Conservation (phyloP, 116 monocot genomes). For the Dioscorea cayenensis region DNA sequence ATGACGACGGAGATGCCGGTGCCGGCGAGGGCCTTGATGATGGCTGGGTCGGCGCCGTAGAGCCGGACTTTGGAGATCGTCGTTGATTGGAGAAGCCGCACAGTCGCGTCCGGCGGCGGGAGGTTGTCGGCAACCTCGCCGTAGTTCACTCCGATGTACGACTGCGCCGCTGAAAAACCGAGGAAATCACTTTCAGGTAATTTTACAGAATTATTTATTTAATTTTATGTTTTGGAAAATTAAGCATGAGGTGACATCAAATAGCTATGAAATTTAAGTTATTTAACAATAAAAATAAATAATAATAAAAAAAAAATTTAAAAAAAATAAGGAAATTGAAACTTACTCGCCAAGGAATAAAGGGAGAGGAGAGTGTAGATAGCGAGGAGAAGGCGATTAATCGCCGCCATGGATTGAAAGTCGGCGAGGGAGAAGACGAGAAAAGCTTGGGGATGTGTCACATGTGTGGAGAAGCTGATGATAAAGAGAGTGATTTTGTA, state of each 20-base stretch:
- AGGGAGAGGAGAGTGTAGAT: background rate
- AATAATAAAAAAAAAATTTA: background rate
- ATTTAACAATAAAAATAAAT: too few species aligned
- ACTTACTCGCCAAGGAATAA: conserved; percentile 10
- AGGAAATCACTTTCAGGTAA: too few species aligned
- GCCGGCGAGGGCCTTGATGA: conserved; percentile 53
- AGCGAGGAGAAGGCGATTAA: background rate
- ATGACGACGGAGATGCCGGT: conserved; percentile 58
- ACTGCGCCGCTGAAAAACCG: conserved; percentile 31
- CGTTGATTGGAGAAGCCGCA: conserved; percentile 51
- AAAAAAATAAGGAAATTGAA: background rate
- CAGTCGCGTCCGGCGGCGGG: conserved; percentile 48
- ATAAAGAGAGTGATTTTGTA: background rate
- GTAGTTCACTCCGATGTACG: conserved; percentile 77
- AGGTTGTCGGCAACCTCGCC: conserved; percentile 79
- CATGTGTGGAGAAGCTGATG: background rate
- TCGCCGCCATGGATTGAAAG: background rate
- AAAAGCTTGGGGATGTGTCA: background rate
- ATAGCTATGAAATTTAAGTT: too few species aligned
- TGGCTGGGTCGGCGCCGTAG: conserved; percentile 54
- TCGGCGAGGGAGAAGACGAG: background rate
- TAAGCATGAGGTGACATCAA: too few species aligned
- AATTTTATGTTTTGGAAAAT: too few species aligned
- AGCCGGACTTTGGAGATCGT: conserved; percentile 59
- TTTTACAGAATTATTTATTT: too few species aligned